phyloP scores from a whole-genome alignment of 2,329 filamentous ascomycete species.

The Aspergillus sergii region DNA sequence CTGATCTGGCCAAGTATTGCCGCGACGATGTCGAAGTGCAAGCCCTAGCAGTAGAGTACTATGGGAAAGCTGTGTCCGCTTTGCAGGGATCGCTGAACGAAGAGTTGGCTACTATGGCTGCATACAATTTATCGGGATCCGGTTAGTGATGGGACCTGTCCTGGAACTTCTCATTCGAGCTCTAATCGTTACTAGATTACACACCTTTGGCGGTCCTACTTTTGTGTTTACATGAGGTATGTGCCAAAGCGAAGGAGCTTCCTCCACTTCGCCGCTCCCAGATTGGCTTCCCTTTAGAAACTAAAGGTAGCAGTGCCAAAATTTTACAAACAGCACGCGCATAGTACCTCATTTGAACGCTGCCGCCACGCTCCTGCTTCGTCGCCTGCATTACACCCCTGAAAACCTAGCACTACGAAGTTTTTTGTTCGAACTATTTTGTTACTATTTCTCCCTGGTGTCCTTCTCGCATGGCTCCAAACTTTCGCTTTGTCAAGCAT shows the following conservation, averaged over 20 bases:
- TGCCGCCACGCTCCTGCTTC: constrained; percentile 6
- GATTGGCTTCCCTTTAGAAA: neutral
- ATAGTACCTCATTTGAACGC: constrained; percentile 14
- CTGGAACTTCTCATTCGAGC: too few relatives aligned
- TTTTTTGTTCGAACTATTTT: constrained; percentile 12
- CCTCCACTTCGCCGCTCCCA: neutral
- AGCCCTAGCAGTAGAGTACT: constrained; percentile 10
- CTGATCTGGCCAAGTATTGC: constrained; percentile 13
- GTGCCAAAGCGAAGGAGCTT: neutral
- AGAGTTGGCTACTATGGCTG: neutral
- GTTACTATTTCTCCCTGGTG: constrained; percentile 11
- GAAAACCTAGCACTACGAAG: neutral
- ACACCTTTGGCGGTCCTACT: constrained; percentile 8
- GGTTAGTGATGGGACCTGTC: neutral
- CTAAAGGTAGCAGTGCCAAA: constrained; percentile 6
- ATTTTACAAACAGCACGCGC: constrained; percentile 6
- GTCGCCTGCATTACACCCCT: neutral
- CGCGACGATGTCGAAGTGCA: constrained; percentile 1
- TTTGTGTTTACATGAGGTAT: constrained; percentile 14
- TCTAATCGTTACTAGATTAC: constrained; percentile 3
- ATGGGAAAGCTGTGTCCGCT: constrained; percentile 7
- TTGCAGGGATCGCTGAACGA: neutral
- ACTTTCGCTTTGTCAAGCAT: neutral
- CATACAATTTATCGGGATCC: neutral
- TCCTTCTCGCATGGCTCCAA: constrained; percentile 6